Base-by-base conservation (phyloP, 2,329 filamentous ascomycete genomes). In the Rosellinia necatrix region DNA sequence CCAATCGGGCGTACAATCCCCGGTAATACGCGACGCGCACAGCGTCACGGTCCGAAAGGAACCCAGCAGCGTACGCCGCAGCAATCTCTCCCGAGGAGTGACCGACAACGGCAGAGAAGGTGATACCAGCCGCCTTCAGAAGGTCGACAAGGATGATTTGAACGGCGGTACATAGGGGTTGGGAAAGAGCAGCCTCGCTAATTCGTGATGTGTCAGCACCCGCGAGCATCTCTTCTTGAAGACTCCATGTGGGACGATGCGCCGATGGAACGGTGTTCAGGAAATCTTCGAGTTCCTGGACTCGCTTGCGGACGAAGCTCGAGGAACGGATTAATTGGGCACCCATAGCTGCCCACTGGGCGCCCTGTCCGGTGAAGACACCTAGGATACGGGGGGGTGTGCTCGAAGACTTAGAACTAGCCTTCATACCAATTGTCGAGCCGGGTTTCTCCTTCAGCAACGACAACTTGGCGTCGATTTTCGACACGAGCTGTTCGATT, bases 51-150 rank as follows among this genome's bases (percentile, higher is more conserved):
- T 69, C 69, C 0, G 68, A 68, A 2, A 84, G 49, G 15, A 73
- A 67, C 0, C 78, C 79, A 0, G 77, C 74, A 0, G 78, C 77
- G 58, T 80, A 83, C 0, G 76, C 76, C 0, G 75, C 76, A 0
- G 70, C 75, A 19, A 78, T 78, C 54, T 79, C 76, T 3, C 76
- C 76, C 3, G 73, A 76, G 0, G 65, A 68, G 21, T 68, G 66
- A 0, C 66, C 66, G 3, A 68, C 59, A 0, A 66, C 64, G 1
- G 60, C 49, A 27, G 25, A 29, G 3, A 63, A 59, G 1, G 24
- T 37, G 9, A 68, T 48, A 2, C 53, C 58, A 13, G 56, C 53
- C 1, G 27, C 8, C 1, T 32, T 27, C 0, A 68, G 38, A 3
- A 61, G 41, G n/a, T 67, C 53, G 1, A 66, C 61, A 1, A 67